phyloP scores from a whole-genome alignment of 148 eudicot species.

The Cornus controversa region DNA sequence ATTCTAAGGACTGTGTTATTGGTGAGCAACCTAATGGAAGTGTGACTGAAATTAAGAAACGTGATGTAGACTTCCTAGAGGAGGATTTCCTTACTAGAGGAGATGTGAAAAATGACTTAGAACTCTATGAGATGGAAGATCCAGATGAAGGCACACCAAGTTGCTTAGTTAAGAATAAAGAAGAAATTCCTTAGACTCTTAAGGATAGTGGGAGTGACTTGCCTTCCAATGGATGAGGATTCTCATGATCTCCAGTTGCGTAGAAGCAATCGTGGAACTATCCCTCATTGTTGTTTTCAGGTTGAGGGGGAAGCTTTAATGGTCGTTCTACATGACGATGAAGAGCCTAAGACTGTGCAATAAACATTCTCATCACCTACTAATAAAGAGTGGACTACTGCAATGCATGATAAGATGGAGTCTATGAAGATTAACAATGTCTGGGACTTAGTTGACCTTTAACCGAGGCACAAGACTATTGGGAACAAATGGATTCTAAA shows the following conservation, averaged over 20 bases:
- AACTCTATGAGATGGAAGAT: no score
- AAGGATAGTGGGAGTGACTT: no score
- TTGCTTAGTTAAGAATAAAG: no score
- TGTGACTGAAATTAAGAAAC: background rate
- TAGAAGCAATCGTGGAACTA: background rate
- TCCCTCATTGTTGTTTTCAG: background rate
- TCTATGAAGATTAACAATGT: background rate
- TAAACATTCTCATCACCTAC: background rate
- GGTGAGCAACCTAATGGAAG: background rate
- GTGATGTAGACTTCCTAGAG: no score
- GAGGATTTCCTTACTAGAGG: no score
- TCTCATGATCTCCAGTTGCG: no score
- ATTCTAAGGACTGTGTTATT: slow-evolving; percentile 10
- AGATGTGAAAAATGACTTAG: no score
- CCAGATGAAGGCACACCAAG: no score
- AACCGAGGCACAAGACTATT: background rate
- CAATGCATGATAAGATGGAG: background rate
- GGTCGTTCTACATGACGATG: background rate
- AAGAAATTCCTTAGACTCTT: no score
- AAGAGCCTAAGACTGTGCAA: background rate
- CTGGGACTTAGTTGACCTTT: slow-evolving; percentile 1
- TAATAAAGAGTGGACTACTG: background rate
- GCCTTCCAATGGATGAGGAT: no score
- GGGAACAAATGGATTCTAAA: slow-evolving; percentile 5
- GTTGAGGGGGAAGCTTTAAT: background rate